phyloP scores from a whole-genome alignment of 2,329 filamentous ascomycete species.

The Pezicula radicicola region DNA sequence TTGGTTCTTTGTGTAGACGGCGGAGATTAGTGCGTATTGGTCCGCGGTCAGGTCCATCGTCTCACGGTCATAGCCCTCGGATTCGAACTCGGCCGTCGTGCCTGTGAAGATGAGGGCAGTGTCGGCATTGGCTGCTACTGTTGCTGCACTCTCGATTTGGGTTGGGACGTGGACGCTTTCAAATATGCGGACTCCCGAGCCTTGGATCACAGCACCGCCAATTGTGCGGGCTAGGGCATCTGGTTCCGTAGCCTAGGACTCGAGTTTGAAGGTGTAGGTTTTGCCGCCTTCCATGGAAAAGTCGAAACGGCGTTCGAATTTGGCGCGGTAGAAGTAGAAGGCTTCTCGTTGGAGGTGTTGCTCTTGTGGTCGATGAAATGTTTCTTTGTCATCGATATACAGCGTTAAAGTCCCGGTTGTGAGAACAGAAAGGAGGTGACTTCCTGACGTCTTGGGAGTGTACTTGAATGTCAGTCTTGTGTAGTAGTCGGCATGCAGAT shows the following conservation, averaged over 20 bases:
- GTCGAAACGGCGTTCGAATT: conserved; percentile 24
- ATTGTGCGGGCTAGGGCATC: conserved; percentile 28
- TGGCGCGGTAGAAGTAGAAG: conserved; percentile 9
- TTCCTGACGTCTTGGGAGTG: conserved; percentile 25
- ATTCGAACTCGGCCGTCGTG: conserved; percentile 40
- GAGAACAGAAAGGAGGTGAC: conserved; percentile 23
- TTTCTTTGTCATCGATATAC: conserved; percentile 19
- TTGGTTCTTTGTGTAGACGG: not conserved
- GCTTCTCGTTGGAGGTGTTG: not conserved
- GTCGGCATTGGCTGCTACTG: conserved; percentile 46
- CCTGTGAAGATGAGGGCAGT: conserved; percentile 60
- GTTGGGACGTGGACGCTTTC: conserved; percentile 46
- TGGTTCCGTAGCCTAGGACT: conserved; percentile 26
- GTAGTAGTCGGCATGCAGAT: conserved; percentile 6
- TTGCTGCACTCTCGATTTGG: not conserved
- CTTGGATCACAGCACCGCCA: conserved; percentile 15
- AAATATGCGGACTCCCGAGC: not conserved
- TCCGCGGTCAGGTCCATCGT: conserved; percentile 66
- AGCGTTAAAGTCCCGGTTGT: conserved; percentile 24
- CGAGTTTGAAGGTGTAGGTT: conserved; percentile 22
- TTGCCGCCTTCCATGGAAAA: conserved; percentile 22
- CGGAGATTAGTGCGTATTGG: conserved; percentile 48
- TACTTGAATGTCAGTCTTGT: conserved; percentile 9
- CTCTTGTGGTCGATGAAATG: not conserved
- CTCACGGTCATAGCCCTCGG: conserved; percentile 18